Base-by-base conservation (phyloP, 1,284 basidiomycete genomes). In the Austropuccinia psidii region DNA sequence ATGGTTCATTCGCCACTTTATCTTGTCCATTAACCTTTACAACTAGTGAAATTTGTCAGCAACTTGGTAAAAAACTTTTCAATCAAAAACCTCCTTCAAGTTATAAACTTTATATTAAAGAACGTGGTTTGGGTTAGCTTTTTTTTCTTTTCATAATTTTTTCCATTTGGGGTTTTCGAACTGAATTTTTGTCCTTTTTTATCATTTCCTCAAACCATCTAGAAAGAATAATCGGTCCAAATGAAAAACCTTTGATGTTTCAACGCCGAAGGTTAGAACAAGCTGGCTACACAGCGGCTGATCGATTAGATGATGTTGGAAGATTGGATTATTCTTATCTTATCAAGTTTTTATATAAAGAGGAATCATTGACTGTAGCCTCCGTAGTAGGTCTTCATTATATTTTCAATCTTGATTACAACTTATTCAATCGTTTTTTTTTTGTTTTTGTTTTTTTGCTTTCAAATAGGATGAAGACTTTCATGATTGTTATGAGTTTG, bases 211-310 rank as follows among this genome's bases (percentile, higher is more conserved):
- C 9, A 21, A 11, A 54, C 73, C 72, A 67, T 66, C 29, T 77
- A 93, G 93, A 96, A 79, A 88, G 93, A 13, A 84, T 91, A 49
- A 83, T 96, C 69, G 87, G 87, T 5, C 85, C 87, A 17, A 88
- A 87, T 0, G 96, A 99, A 80, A 85, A 87, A 73, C 95, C 95
- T 0, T 87, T 93, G 0, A 86, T 88, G 64, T 90, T 97, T 75
- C 89, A 96, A 55, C 85, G 89, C 60, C 85, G 91, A 58, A 85
- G 93, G 61, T 83, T 98, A 65, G 87, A 91, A 77, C 92, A 97
- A 80, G 92, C 93, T 6, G 96, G 96, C 0, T 97, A 94, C 79
- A 90, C 90, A 52, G 85, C 88, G 35, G 84, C 86, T 9, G 96
- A 99, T 80, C 87, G 88, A 17, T 82, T 92, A 7, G 89, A 93